Percentiles rank a stretch among this genome's conserved stretches.
phyloP scores from a whole-genome alignment of 352 stramenopile genomes.

The Phytophthora meadii region DNA sequence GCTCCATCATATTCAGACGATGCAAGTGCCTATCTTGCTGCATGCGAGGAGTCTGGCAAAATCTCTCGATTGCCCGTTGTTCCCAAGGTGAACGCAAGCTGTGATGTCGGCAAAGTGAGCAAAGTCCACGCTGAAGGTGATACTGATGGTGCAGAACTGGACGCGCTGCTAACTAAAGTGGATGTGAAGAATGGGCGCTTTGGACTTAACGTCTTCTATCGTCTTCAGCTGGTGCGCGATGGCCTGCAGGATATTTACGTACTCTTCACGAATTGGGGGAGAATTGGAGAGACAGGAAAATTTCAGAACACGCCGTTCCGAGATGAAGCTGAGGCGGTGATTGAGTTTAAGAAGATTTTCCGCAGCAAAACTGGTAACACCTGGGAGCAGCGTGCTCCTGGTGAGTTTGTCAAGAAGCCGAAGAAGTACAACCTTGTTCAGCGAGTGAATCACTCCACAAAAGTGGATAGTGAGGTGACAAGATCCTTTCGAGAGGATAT shows the following conservation, averaged over 20 bases:
- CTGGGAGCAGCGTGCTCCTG: conserved; percentile 50
- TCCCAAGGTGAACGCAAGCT: conserved; percentile 58
- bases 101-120: conserved; percentile 64
- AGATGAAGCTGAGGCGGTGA: conserved; percentile 51
- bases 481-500: conserved; percentile 55
- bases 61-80: conserved; percentile 57
- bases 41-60: conserved; percentile 63
- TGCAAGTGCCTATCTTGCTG: conserved; percentile 52
- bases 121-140: conserved; percentile 41
- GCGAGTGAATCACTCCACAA: conserved; percentile 62
- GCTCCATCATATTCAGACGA: conserved; percentile 55
- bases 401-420: conserved; percentile 60
- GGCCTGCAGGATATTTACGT: conserved; percentile 74
- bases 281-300: conserved; percentile 76
- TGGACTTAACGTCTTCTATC: conserved; percentile 83
- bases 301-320: conserved; percentile 84
- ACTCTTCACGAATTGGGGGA: conserved; percentile 85
- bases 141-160: conserved; percentile 52
- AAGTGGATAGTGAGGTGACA: conserved; percentile 63
- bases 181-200: conserved; percentile 77
- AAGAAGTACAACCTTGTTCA: conserved; percentile 84
- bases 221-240: conserved; percentile 74
- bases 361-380: conserved; percentile 77
- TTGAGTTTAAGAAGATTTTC: conserved; percentile 87
- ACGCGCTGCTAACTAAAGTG: conserved; percentile 75